Evolutionary conservation across 768 basidiomycete species (phyloP).

Genomic region (Mycena sanguinolenta): DNA sequence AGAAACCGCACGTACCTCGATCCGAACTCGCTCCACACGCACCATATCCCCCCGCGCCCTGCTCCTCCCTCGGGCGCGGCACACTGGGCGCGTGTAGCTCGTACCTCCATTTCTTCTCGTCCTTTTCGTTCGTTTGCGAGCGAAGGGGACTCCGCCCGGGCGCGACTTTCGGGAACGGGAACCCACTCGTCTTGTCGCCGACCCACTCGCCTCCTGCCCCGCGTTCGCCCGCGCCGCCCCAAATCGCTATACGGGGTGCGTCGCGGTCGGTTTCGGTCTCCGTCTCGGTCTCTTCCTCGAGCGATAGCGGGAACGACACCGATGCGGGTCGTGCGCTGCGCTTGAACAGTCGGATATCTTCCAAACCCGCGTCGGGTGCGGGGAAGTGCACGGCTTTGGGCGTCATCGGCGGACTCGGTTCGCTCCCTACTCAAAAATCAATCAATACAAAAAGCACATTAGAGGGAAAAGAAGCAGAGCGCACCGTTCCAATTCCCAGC

Average conservation of each 20-base stretch:
- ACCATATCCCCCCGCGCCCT: slow-evolving; percentile 28
- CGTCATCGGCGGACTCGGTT: slow-evolving; percentile 41
- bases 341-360: slow-evolving; percentile 72
- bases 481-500: no score
- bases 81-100: slow-evolving; percentile 38
- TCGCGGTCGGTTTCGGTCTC: slow-evolving; percentile 47
- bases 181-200: not conserved
- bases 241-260: not conserved
- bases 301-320: slow-evolving; percentile 46
- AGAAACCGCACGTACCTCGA: not conserved
- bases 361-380: slow-evolving; percentile 68
- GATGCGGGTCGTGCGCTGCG: slow-evolving; percentile 79
- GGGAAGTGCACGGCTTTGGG: slow-evolving; percentile 94
- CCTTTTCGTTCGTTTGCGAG: not conserved
- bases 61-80: not conserved
- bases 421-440: no score
- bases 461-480: no score
- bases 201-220: not conserved
- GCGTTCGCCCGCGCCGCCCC: no score
- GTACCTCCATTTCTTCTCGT: slow-evolving; percentile 21
- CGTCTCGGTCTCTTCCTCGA: slow-evolving; percentile 56
- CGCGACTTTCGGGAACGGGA: slow-evolving; percentile 15
- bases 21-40: slow-evolving; percentile 29
- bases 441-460: no score
- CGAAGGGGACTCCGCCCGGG: not conserved